A percentile compares a stretch with the other conserved stretches of the same genome.
phyloP scores from a whole-genome alignment of 2,329 filamentous ascomycete genomes.

The Drechslera avenae region DNA sequence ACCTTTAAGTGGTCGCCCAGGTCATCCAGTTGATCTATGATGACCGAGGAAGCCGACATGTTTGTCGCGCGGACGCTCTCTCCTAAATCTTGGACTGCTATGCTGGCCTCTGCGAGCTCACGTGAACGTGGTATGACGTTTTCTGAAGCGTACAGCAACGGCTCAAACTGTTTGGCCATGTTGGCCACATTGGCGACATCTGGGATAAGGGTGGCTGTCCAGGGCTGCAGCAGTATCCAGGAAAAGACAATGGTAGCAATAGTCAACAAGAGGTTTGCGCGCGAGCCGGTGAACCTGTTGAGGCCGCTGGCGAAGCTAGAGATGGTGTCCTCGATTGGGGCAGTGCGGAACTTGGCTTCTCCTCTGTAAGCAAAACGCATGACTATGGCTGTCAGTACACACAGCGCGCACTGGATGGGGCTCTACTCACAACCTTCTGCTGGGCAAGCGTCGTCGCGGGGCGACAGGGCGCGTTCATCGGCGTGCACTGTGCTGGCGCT shows the following conservation, averaged over 20 bases:
- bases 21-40: conserved; percentile 83
- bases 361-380: conserved; percentile 86
- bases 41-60: conserved; percentile 86
- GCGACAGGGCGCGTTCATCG: conserved; percentile 34
- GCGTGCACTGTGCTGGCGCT: conserved; percentile 27
- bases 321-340: conserved; percentile 78
- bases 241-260: conserved; percentile 67
- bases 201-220: conserved; percentile 68
- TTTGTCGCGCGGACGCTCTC: conserved; percentile 89
- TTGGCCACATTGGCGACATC: conserved; percentile 90
- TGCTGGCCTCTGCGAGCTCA: conserved; percentile 86
- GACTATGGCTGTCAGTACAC: conserved; percentile 59
- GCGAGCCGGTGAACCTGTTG: conserved; percentile 68
- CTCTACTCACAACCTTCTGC: conserved; percentile 44
- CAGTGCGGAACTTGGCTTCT: conserved; percentile 84
- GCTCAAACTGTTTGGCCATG: conserved; percentile 89
- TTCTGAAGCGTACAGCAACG: conserved; percentile 92
- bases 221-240: conserved; percentile 69
- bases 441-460: conserved; percentile 33
- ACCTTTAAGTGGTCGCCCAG: conserved; percentile 85
- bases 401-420: conserved; percentile 9
- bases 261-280: conserved; percentile 68
- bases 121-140: conserved; percentile 84
- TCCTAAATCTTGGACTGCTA: conserved; percentile 92
- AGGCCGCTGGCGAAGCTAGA: conserved; percentile 66